These are phyloP conservation scores for Sphaerulina musiva DNA, from an alignment of 2,329 filamentous ascomycete genomes.

Conservation along the genomic window DNA sequence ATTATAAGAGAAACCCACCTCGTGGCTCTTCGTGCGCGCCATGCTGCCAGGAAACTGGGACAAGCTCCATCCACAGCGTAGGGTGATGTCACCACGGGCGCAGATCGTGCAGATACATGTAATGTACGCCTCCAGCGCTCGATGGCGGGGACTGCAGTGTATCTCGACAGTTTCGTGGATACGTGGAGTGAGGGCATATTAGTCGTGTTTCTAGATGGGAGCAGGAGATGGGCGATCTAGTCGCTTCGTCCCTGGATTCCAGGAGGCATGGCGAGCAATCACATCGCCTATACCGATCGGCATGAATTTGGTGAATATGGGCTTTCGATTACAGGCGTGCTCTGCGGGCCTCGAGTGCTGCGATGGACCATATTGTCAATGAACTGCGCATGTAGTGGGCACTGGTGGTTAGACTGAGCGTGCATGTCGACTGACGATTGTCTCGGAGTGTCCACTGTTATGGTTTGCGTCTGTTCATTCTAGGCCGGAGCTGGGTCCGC, in stretches of 20 bases:
- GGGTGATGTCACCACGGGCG: slow-evolving; percentile 4
- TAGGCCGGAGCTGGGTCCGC: background rate
- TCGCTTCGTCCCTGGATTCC: too few relatives aligned
- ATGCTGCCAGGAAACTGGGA: slow-evolving; percentile 10
- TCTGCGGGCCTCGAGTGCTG: too few relatives aligned
- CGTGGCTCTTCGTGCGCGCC: slow-evolving; percentile 6
- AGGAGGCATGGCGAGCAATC: too few relatives aligned
- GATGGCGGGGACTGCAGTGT: background rate
- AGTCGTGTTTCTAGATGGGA: too few relatives aligned
- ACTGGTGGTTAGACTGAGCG: background rate
- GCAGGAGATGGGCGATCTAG: too few relatives aligned
- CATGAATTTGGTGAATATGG: too few relatives aligned
- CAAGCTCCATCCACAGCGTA: slow-evolving; percentile 9
- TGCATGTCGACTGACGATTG: background rate
- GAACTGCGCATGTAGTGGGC: background rate
- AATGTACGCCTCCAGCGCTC: background rate
- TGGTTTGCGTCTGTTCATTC: background rate
- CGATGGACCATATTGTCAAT: background rate
- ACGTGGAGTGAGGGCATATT: background rate
- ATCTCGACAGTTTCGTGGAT: background rate
- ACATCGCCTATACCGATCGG: too few relatives aligned
- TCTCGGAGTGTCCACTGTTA: background rate
- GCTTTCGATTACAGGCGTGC: too few relatives aligned
- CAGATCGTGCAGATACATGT: slow-evolving; percentile 2
- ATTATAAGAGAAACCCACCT: background rate